Evolutionary conservation across 768 basidiomycete genomes (phyloP).

Genomic region (Omphalotus guepiniiformis): DNA sequence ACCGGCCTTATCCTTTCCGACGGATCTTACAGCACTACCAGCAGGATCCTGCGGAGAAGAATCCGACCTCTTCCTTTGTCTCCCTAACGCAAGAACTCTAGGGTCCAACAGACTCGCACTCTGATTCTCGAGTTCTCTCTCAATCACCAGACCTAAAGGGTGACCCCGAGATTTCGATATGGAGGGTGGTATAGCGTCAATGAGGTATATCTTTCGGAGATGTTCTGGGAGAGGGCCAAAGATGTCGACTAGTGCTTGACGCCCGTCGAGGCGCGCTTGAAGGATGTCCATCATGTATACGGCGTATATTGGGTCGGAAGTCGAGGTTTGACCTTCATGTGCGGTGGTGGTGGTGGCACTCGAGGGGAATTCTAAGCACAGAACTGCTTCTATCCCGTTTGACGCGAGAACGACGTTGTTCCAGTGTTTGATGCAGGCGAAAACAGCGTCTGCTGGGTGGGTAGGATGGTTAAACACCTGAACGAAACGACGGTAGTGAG

Average conservation of each 20-base stretch:
- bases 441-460: not conserved
- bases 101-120: too few species aligned
- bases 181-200: not conserved
- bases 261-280: not conserved
- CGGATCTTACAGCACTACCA: too few species aligned
- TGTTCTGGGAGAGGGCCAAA: not conserved
- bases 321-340: too few species aligned
- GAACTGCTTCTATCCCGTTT: not conserved
- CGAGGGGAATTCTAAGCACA: conserved; percentile 4
- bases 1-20: too few species aligned
- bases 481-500: not conserved
- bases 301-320: not conserved
- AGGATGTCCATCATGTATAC: conserved; percentile 4
- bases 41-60: too few species aligned
- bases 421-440: conserved; percentile 1
- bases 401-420: not conserved
- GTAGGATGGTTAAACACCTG: not conserved
- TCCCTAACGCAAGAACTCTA: too few species aligned
- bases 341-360: too few species aligned
- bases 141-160: not conserved
- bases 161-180: not conserved
- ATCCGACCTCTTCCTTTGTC: too few species aligned
- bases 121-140: not conserved
- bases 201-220: not conserved
- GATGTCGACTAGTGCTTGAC: not conserved